Conservation (phyloP, 257 asterid species). For the Phtheirospermum japonicum region DNA sequence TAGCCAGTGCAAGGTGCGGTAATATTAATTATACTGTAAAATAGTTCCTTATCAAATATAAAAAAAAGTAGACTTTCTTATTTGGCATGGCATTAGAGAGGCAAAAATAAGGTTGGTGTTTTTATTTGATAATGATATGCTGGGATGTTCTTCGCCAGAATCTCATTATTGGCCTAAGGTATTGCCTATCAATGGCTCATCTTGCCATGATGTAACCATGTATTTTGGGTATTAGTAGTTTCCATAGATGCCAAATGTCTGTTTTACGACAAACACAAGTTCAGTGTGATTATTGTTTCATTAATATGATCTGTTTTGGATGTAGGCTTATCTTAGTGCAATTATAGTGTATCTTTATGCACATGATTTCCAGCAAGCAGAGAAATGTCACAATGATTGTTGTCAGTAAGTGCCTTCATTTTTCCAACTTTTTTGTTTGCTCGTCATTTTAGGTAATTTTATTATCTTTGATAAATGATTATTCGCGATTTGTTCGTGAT, state of each 20-base stretch:
- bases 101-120: background rate
- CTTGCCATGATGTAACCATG: background rate
- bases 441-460: constrained; percentile 19
- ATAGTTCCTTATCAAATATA: constrained; percentile 11
- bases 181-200: background rate
- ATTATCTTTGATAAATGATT: background rate
- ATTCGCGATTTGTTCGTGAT: constrained; percentile 8
- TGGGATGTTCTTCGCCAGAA: background rate
- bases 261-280: constrained; percentile 10
- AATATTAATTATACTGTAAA: constrained; percentile 19
- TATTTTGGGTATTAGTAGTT: constrained; percentile 6
- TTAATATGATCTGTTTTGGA: constrained; percentile 26
- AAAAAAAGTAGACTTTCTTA: background rate
- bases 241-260: background rate
- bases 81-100: background rate
- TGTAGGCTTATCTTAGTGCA: constrained; percentile 98
- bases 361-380: constrained; percentile 88
- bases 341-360: constrained; percentile 91
- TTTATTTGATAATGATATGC: background rate
- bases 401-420: constrained; percentile 73
- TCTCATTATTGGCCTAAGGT: background rate
- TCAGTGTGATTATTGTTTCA: constrained; percentile 9
- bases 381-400: constrained; percentile 94
- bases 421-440: background rate
- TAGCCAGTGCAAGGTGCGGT: constrained; percentile 93